These are phyloP conservation scores for Vaccinium macrocarpon DNA, from an alignment of 148 eudicot species.

Conservation along the genomic window DNA sequence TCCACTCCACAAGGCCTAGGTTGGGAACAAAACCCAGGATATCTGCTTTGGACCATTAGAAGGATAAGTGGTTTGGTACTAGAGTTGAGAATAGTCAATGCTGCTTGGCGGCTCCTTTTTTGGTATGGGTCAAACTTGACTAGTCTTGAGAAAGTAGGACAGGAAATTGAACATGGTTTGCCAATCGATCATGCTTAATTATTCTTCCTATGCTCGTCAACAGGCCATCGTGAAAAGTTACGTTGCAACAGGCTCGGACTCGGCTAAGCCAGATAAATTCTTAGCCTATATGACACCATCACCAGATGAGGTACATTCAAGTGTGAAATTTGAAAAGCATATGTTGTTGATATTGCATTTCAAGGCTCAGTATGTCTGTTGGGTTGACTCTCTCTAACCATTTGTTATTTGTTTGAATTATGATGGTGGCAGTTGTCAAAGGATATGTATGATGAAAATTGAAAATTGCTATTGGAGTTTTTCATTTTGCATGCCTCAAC, in stretches of 20 bases:
- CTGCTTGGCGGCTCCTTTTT: background rate
- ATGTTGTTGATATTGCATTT: background rate
- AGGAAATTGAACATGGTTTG: background rate
- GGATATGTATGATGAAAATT: constrained; percentile 72
- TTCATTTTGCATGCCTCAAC: constrained; percentile 17
- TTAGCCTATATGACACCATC: constrained; percentile 93
- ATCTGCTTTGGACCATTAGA: background rate
- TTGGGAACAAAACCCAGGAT: background rate
- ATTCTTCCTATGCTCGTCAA: constrained; percentile 13
- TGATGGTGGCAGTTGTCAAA: constrained; percentile 66
- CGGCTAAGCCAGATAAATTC: constrained; percentile 67
- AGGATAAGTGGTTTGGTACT: background rate
- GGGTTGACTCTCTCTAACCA: background rate
- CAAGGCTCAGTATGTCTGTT: background rate
- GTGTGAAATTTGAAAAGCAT: background rate
- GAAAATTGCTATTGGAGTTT: constrained; percentile 1
- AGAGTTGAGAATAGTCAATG: background rate
- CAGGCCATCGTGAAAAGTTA: constrained; percentile 97
- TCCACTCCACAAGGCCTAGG: background rate
- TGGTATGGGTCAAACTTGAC: background rate
- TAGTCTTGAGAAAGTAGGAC: background rate
- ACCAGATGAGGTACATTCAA: constrained; percentile 59
- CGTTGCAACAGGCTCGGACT: constrained; percentile 53
- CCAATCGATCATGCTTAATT: background rate
- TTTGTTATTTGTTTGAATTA: constrained; percentile 1